Conservation (phyloP, 768 basidiomycete genomes). For the Rhizopogon salebrosus region DNA sequence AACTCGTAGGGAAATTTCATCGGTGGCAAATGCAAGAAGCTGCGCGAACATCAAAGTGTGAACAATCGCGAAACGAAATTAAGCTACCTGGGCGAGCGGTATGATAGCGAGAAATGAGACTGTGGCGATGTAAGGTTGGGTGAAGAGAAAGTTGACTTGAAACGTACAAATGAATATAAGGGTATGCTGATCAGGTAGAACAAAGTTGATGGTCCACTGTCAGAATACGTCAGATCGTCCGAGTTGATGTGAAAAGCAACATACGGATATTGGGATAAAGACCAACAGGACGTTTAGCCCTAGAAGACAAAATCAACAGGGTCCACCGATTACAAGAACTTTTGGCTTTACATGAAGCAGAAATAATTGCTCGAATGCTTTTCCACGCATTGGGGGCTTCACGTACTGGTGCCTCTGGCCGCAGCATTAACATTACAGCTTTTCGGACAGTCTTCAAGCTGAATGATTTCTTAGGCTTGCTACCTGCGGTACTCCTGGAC, state of each 20-base stretch:
- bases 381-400: constrained; percentile 37
- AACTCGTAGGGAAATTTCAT: constrained; percentile 78
- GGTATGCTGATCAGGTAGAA: constrained; percentile 45
- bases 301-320: constrained; percentile 20
- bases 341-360: constrained; percentile 45
- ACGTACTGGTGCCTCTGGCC: constrained; percentile 33
- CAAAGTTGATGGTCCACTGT: constrained; percentile 73
- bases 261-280: constrained; percentile 68
- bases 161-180: constrained; percentile 71
- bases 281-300: constrained; percentile 66
- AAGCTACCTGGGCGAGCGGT: constrained; percentile 68
- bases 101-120: constrained; percentile 83
- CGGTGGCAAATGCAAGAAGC: constrained; percentile 82
- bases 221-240: neutral
- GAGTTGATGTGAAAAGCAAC: constrained; percentile 6
- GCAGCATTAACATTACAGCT: constrained; percentile 25
- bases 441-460: constrained; percentile 3
- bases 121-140: constrained; percentile 18
- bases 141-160: neutral
- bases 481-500: neutral
- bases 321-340: constrained; percentile 7
- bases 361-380: constrained; percentile 50
- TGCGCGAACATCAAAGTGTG: constrained; percentile 19
- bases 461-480: neutral
- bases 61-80: neutral